Percentiles rank a stretch among this genome's conserved stretches.
Conservation (phyloP, 768 basidiomycete species). For the Flagelloscypha sp. region DNA sequence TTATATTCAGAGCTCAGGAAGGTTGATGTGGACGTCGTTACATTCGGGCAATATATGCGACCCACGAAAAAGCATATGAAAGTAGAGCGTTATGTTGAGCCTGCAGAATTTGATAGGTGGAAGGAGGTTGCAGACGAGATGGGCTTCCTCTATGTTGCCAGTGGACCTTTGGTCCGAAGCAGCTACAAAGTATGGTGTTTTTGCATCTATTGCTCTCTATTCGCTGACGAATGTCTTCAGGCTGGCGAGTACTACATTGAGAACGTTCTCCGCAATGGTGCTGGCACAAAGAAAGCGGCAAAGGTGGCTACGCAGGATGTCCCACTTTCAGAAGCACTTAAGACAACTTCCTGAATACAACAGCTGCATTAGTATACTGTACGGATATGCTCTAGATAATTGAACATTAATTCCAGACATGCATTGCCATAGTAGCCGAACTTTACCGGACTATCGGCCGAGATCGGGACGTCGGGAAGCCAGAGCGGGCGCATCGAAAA, state of each 20-base stretch:
- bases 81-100: constrained; percentile 92
- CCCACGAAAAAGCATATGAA: constrained; percentile 99
- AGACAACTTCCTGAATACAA: no score
- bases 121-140: constrained; percentile 82
- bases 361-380: no score
- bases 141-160: constrained; percentile 96
- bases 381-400: no score
- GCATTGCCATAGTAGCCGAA: no score
- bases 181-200: constrained; percentile 78
- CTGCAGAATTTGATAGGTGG: constrained; percentile 90
- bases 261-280: constrained; percentile 70
- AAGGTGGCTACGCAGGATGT: constrained; percentile 14
- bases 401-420: no score
- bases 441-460: no score
- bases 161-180: constrained; percentile 90
- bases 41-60: constrained; percentile 99
- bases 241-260: constrained; percentile 96
- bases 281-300: constrained; percentile 30
- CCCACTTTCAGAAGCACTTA: no score
- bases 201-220: not conserved
- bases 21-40: constrained; percentile 90
- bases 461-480: no score
- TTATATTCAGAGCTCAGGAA: constrained; percentile 67
- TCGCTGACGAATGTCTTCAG: constrained; percentile 29
- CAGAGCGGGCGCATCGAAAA: no score